Evolutionary conservation across 495 filamentous ascomycete species (phyloP).

Genomic region (Clavariopsis aquatica): DNA sequence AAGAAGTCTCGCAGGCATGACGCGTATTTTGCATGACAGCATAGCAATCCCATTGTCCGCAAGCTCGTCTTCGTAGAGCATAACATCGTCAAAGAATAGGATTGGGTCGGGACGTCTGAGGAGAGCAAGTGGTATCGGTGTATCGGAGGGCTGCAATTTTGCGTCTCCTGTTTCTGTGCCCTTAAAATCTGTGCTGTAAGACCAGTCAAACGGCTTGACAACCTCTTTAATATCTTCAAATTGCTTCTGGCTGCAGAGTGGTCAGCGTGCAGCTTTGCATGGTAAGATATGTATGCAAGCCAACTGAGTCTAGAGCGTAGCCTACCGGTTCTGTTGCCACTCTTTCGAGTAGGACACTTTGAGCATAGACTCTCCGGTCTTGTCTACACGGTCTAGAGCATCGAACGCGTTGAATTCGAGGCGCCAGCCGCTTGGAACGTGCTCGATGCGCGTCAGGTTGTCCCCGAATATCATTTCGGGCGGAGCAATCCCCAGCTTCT

Average conservation of each 20-base stretch:
- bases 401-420: slow-evolving; percentile 81
- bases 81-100: slow-evolving; percentile 88
- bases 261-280: slow-evolving; percentile 15
- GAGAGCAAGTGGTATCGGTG: slow-evolving; percentile 77
- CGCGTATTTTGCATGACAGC: slow-evolving; percentile 82
- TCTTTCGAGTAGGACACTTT: slow-evolving; percentile 88
- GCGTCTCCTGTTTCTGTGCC: slow-evolving; percentile 58
- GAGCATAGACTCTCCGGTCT: slow-evolving; percentile 86
- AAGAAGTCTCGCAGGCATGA: slow-evolving; percentile 84
- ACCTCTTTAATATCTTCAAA: slow-evolving; percentile 90
- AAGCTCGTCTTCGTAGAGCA: slow-evolving; percentile 95
- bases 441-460: slow-evolving; percentile 75
- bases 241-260: slow-evolving; percentile 65
- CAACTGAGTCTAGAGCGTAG: neutral
- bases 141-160: slow-evolving; percentile 54
- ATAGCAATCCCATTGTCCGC: slow-evolving; percentile 95
- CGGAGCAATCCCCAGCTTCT: slow-evolving; percentile 74
- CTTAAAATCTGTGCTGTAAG: slow-evolving; percentile 82
- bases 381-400: slow-evolving; percentile 87
- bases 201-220: slow-evolving; percentile 97
- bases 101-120: slow-evolving; percentile 88
- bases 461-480: slow-evolving; percentile 99
- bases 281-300: neutral
- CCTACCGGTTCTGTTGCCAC: slow-evolving; percentile 78
- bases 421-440: slow-evolving; percentile 67